phyloP scores from a whole-genome alignment of 1,284 basidiomycete species.

The Boletus sp. region DNA sequence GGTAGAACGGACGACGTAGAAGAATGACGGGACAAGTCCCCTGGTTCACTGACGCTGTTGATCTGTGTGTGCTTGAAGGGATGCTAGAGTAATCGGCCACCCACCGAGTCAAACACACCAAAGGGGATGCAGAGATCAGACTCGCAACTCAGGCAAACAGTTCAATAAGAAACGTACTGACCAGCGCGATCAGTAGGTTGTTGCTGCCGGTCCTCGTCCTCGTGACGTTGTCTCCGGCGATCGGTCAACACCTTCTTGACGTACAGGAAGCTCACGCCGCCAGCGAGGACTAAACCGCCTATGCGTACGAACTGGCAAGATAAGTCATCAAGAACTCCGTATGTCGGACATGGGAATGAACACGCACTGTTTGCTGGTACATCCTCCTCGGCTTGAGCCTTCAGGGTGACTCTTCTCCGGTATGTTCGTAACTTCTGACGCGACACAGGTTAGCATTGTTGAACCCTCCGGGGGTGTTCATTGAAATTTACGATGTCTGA shows the following conservation, averaged over 20 bases:
- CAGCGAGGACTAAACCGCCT: conserved; percentile 32
- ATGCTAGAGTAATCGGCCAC: conserved; percentile 8
- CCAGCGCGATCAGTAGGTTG: neutral
- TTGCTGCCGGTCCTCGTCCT: conserved; percentile 23
- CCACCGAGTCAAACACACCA: neutral
- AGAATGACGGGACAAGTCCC: neutral
- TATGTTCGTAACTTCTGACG: neutral
- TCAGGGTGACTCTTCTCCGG: neutral
- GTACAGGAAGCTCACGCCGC: conserved; percentile 36
- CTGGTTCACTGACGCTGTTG: conserved; percentile 16
- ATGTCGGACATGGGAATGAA: neutral
- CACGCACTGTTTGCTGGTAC: conserved; percentile 29
- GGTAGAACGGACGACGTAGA: conserved; percentile 2
- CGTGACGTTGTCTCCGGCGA: conserved; percentile 30
- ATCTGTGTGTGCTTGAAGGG: conserved; percentile 8
- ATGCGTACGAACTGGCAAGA: conserved; percentile 28
- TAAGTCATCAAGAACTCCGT: neutral
- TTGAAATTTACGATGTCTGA: conserved; percentile 1
- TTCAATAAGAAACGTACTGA: conserved; percentile 7
- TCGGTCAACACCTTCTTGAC: conserved; percentile 36
- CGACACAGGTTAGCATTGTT: neutral
- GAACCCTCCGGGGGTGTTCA: neutral
- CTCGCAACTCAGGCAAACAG: neutral
- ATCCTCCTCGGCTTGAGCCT: conserved; percentile 9
- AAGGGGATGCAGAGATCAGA: neutral